Evolutionary conservation across 2,329 filamentous ascomycete genomes (phyloP).

Genomic region (Botrytis paeoniae): DNA sequence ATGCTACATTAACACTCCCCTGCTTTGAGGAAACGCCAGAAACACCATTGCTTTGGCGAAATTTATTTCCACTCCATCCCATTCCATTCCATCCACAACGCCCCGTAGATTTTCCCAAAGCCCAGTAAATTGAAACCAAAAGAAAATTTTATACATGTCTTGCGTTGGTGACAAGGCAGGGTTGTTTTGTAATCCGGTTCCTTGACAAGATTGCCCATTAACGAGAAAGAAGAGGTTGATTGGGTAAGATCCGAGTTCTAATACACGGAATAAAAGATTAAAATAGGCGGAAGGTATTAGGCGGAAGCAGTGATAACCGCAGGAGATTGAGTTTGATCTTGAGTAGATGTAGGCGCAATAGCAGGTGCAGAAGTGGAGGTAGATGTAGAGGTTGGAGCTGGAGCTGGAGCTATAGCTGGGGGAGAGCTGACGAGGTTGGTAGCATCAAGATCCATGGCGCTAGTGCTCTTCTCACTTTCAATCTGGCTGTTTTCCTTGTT

Average conservation of each 20-base stretch:
- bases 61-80: not conserved
- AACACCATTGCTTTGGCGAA: constrained; percentile 21
- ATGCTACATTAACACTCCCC: constrained; percentile 10
- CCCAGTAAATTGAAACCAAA: constrained; percentile 3
- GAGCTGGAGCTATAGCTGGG: constrained; percentile 39
- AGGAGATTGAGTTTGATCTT: not conserved
- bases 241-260: not conserved
- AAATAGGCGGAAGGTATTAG: constrained; percentile 13
- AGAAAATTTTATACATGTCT: constrained; percentile 16
- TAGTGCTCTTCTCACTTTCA: constrained; percentile 57
- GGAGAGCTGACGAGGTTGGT: constrained; percentile 48
- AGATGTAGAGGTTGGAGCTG: constrained; percentile 28
- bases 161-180: not conserved
- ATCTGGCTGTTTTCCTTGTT: constrained; percentile 59
- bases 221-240: not conserved
- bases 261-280: constrained; percentile 17
- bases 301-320: constrained; percentile 16
- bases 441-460: constrained; percentile 56
- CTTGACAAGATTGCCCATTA: not conserved
- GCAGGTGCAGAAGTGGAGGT: constrained; percentile 8
- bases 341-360: constrained; percentile 1
- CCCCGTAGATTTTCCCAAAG: constrained; percentile 2
- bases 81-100: constrained; percentile 6
- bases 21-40: constrained; percentile 9
- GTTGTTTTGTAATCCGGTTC: not conserved